Conservation (phyloP, 2,329 filamentous ascomycete species). For the Fusarium sulawesiense region DNA sequence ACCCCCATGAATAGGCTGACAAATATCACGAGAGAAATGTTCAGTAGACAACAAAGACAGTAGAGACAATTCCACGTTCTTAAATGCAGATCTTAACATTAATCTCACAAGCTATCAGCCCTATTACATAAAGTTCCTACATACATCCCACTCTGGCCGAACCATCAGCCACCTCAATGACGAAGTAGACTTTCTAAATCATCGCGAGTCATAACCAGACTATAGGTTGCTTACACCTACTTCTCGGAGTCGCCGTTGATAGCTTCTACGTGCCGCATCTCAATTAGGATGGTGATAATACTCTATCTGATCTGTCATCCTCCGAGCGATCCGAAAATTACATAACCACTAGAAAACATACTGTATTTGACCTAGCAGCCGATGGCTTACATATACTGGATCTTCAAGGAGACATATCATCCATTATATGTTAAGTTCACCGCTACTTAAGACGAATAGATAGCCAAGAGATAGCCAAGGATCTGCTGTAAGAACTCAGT, state of each 20-base stretch:
- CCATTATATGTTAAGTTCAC: neutral
- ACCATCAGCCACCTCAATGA: neutral
- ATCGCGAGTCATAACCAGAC: neutral
- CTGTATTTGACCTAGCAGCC: neutral
- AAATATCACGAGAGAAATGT: neutral
- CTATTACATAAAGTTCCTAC: neutral
- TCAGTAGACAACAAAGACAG: neutral
- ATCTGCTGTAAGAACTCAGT: neutral
- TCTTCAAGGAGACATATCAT: neutral
- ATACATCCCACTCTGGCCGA: neutral
- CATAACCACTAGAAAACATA: neutral
- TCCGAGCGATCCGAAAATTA: constrained; percentile 22
- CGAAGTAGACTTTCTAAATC: neutral
- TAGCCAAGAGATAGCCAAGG: neutral
- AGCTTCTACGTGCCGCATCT: constrained; percentile 2
- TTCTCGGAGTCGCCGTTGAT: constrained; percentile 31
- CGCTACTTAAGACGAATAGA: constrained; percentile 1
- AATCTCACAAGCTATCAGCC: neutral
- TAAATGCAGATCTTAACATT: neutral
- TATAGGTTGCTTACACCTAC: constrained; percentile 17
- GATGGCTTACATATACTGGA: neutral
- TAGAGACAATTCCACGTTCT: too few relatives aligned
- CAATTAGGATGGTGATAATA: constrained; percentile 1
- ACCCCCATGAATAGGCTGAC: neutral
- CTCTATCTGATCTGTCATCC: constrained; percentile 1